These are phyloP conservation scores for Lasiosphaeria ovina DNA, from an alignment of 495 filamentous ascomycete genomes.

Conservation along the genomic window DNA sequence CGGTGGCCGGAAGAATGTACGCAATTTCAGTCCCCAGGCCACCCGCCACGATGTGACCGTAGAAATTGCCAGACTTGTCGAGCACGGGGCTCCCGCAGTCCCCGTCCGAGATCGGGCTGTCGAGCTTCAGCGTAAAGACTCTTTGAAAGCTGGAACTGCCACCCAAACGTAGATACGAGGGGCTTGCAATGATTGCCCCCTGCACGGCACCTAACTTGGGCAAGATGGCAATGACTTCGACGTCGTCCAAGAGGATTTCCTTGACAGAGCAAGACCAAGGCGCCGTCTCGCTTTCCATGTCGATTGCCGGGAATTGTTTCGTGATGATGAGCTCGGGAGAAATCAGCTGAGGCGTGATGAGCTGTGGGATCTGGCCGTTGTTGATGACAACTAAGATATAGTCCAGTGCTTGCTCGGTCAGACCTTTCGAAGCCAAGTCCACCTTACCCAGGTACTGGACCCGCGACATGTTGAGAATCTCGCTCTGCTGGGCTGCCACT, in stretches of 20 bases:
- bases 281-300: background rate
- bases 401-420: background rate
- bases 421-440: background rate
- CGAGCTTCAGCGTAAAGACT: background rate
- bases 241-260: background rate
- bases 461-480: background rate
- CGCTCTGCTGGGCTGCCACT: background rate
- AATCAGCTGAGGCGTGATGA: background rate
- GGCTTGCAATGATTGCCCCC: background rate
- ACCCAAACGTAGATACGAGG: background rate
- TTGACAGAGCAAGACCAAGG: background rate
- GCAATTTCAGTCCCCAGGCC: background rate
- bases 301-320: background rate
- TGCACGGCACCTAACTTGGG: background rate
- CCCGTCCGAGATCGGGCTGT: background rate
- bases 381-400: background rate
- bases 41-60: slow-evolving; percentile 3
- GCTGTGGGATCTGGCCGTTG: slow-evolving; percentile 1
- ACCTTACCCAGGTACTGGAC: slow-evolving; percentile 1
- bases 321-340: background rate
- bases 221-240: background rate
- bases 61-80: background rate
- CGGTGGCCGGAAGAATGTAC: background rate
- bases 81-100: slow-evolving; percentile 2
- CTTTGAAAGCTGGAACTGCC: background rate